Conservation (phyloP, 75 land plant genomes). For the Sequoiadendron giganteum region DNA sequence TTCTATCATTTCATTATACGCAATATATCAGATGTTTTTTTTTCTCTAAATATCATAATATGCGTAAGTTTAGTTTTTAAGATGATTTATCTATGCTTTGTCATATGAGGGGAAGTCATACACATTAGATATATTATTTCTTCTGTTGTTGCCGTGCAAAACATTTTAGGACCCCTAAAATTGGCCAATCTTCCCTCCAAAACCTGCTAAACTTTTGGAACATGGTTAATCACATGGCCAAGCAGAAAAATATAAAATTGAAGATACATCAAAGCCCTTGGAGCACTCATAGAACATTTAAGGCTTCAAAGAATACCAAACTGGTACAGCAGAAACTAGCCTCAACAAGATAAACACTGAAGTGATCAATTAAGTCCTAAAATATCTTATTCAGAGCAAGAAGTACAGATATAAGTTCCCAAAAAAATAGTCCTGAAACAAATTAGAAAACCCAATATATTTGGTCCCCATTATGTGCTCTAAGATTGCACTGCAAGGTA, state of each 20-base stretch:
- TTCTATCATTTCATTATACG: not conserved
- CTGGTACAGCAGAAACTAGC: not conserved
- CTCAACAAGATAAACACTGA: not conserved
- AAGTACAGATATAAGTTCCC: not conserved
- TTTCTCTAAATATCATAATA: not conserved
- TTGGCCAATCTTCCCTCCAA: not conserved
- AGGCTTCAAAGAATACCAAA: not conserved
- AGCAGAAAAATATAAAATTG: too few relatives aligned
- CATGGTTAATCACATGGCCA: not conserved
- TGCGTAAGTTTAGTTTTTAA: not conserved
- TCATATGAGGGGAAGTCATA: not conserved
- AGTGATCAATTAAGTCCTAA: not conserved
- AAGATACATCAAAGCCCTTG: not conserved
- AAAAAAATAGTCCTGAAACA: not conserved
- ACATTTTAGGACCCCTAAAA: not conserved
- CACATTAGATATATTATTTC: not conserved
- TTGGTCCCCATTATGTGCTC: not conserved
- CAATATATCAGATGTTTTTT: not conserved
- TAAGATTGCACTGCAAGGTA: not conserved
- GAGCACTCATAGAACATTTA: not conserved
- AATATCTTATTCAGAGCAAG: not conserved
- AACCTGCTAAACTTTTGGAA: not conserved
- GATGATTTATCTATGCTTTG: not conserved
- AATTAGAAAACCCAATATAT: not conserved
- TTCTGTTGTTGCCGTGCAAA: not conserved